Base-by-base conservation (phyloP, 345 rosid species). In the Eucalyptus leucophloia region DNA sequence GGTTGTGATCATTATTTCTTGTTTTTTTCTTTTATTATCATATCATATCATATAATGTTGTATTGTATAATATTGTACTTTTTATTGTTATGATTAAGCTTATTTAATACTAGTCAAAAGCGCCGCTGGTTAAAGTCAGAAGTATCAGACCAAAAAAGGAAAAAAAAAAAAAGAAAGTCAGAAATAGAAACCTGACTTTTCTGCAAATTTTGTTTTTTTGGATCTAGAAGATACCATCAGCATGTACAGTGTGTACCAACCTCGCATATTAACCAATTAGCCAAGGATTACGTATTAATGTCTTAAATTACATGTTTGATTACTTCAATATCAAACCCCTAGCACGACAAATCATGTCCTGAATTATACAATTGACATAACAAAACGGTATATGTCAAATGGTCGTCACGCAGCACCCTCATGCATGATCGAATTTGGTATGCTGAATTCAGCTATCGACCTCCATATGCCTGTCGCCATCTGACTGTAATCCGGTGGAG, bases 391-490 rank as follows among this genome's bases (percentile, higher is more conserved):
- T 60, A 13, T 9, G 8, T 7, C 3, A 6, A 2, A 60, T 28
- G 32, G 16, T 12, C 4, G 8, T 18, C 16, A 60, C 16, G 4
- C 15, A 30, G 3, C 34, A 28, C 9, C 23, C 80, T 67, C 42
- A 14, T 67, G 2, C 1, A 4, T 2, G 23, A 17, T 32, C 3
- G 2, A 17, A 32, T 67, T 30, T n/a, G 10, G 5, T 30, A 8
- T 17, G 0, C 21, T 3, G 7, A 15, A 2, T 32, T 8, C 12
- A 9, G 9, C 3, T 67, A 67, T 67, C 12, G 21, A 67, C 10
- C 23, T 32, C 21, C 40, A 32, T 16, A 32, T 67, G 40, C 23
- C 21, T 9, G 12, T 32, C 2, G 80, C 4, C 21, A 8, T 67
- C 34, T 32, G 4, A 67, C 11, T 3, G 40, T 2, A 5, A 67